phyloP scores from a whole-genome alignment of 2,329 filamentous ascomycete species.

The Stachybotrys chartarum region DNA sequence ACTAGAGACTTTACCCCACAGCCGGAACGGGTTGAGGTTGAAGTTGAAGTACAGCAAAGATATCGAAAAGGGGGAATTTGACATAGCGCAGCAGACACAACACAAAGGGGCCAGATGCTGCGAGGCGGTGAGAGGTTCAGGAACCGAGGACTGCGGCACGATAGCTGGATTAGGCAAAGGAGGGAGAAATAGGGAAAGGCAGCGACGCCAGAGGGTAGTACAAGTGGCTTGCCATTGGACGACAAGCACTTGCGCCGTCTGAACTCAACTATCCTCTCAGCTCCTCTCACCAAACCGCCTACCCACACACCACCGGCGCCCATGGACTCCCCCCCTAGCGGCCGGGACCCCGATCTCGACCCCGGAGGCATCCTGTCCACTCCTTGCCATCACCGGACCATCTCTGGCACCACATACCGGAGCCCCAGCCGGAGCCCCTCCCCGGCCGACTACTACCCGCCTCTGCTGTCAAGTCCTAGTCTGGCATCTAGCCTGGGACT shows the following conservation, averaged over 20 bases:
- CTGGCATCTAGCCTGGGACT: constrained; percentile 23
- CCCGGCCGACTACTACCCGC: constrained; percentile 12
- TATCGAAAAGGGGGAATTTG: not conserved
- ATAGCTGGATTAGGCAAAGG: not conserved
- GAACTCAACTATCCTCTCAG: not conserved
- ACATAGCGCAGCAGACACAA: not conserved
- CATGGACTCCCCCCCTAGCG: not conserved
- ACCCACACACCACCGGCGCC: not conserved
- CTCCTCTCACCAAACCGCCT: not conserved
- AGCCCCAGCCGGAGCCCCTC: constrained; percentile 1
- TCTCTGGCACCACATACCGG: not conserved
- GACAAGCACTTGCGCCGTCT: not conserved
- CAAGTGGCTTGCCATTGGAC: not conserved
- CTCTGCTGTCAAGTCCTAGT: constrained; percentile 24
- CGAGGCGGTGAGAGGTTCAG: not conserved
- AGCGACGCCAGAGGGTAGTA: not conserved
- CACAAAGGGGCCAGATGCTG: not conserved
- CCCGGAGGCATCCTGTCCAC: not conserved
- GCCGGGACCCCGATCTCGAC: not conserved
- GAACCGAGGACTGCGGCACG: not conserved
- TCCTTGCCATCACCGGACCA: not conserved
- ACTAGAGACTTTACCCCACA: not conserved
- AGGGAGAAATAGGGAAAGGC: not conserved
- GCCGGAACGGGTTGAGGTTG: too few relatives aligned
- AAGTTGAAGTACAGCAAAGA: not conserved